Evolutionary conservation across 1,284 basidiomycete species (phyloP), one percentile per base, ranked within the genome.

Genomic region (Coniferiporia sulphurascens): DNA sequence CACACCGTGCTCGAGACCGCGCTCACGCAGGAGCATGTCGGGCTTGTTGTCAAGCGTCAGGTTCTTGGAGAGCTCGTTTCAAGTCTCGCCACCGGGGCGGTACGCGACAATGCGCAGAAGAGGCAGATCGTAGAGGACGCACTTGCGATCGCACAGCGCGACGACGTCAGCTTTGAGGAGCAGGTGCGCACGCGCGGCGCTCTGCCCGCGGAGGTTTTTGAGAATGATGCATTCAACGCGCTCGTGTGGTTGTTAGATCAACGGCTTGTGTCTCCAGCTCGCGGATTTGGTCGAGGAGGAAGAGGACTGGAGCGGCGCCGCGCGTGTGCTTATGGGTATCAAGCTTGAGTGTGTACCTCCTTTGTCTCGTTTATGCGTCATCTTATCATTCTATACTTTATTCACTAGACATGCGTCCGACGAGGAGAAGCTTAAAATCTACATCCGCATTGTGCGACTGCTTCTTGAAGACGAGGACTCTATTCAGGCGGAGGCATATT

Each of bases 381-480:
- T 27, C 21, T 22, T 35, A 13, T n/a, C 21, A 13, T 0, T 53
- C 17, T 52, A 46, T 5, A 48, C 19, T 19, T 52, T 12, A 34
- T n/a, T 21, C 7, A 6, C n/a, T 32, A 59, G 58, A 19, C 38
- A 45, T 5, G 35, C 45, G 27, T 78, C 87, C 9, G 93, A 95
- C 70, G 84, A 87, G 62, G 92, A 95, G 62, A 97, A 95, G 74
- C 84, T 98, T 36, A 83, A 83, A 19, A 83, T 97, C 46, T 96
- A 98, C 71, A 88, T 99, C 62, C 89, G 94, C 58, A 97, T 99
- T 65, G 91, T 98, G 41, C 87, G 96, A 19, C 81, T 99, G 3
- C 81, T 96, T n/a, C 82, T 99, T 41, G 95, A 98, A 77, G 95
- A 97, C 45, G 93, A 94, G 69, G 93, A 97, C 67, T 90, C 91